Conservation (phyloP, 371 early-diverging fungal genomes). For the Chytridiales sp. region DNA sequence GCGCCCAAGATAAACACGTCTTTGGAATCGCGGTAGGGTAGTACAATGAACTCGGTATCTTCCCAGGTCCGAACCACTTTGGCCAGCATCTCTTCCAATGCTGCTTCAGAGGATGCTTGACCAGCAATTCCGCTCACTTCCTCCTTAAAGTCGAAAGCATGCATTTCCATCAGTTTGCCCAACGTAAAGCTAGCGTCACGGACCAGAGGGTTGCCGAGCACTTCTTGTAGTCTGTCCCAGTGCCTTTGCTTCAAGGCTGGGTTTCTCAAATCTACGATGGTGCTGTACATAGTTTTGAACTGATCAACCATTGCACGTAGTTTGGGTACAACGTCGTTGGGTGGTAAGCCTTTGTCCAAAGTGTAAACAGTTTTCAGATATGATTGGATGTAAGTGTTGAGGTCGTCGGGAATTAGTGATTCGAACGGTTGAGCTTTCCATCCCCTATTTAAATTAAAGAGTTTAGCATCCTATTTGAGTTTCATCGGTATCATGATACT, state of each 20-base stretch:
- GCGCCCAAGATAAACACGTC: conserved; percentile 57
- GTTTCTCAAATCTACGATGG: conserved; percentile 42
- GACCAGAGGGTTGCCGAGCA: conserved; percentile 38
- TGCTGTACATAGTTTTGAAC: conserved; percentile 36
- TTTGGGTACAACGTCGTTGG: conserved; percentile 32
- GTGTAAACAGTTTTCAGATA: conserved; percentile 43
- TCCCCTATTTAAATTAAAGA: conserved; percentile 8
- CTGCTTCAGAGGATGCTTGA: conserved; percentile 41
- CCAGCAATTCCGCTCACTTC: conserved; percentile 44
- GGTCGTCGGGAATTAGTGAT: conserved; percentile 46
- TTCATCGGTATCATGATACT: background rate
- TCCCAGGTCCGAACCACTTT: conserved; percentile 55
- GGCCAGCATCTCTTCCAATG: conserved; percentile 44
- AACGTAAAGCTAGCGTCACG: conserved; percentile 38
- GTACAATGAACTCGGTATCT: conserved; percentile 54
- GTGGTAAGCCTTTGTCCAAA: conserved; percentile 53
- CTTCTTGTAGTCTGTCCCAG: conserved; percentile 43
- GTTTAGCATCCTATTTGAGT: too few relatives aligned
- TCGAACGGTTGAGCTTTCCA: conserved; percentile 48
- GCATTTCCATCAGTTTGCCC: conserved; percentile 39
- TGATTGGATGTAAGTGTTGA: conserved; percentile 39
- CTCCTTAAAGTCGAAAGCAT: conserved; percentile 45
- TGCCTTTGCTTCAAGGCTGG: conserved; percentile 42
- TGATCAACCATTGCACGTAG: conserved; percentile 37
- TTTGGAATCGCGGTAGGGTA: conserved; percentile 54